A percentile compares a stretch with the other conserved stretches of the same genome.
Evolutionary conservation across 148 eudicot genomes (phyloP).

Genomic region (Cornus florida): DNA sequence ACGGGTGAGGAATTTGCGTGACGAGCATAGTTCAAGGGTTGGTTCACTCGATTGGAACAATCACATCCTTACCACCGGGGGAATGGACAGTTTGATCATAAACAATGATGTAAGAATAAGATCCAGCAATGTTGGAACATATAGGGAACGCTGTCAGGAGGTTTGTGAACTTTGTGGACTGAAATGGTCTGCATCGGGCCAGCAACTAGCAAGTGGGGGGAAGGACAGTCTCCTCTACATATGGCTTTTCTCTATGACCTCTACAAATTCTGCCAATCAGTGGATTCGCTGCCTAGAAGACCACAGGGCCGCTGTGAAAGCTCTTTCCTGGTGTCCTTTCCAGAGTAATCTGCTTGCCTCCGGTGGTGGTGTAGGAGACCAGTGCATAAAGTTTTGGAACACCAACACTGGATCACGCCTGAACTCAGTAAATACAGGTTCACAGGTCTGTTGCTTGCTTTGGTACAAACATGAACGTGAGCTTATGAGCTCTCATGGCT

Average conservation of each 20-base stretch:
- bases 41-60: slow-evolving; percentile 54
- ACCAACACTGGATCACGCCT: too few relatives aligned
- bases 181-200: slow-evolving; percentile 47
- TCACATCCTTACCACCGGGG: slow-evolving; percentile 7
- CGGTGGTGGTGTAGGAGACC: too few relatives aligned
- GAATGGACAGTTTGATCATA: slow-evolving; percentile 35
- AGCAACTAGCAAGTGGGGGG: slow-evolving; percentile 52
- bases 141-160: slow-evolving; percentile 42
- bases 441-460: too few relatives aligned
- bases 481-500: slow-evolving; percentile 40
- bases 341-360: too few relatives aligned
- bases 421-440: too few relatives aligned
- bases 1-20: slow-evolving; percentile 40
- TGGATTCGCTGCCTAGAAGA: slow-evolving; percentile 36
- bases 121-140: slow-evolving; percentile 29
- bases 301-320: slow-evolving; percentile 43
- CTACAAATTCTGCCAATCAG: slow-evolving; percentile 14
- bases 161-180: slow-evolving; percentile 47
- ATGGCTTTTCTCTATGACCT: slow-evolving; percentile 27
- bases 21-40: slow-evolving; percentile 31
- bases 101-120: slow-evolving; percentile 45
- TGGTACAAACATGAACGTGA: too few relatives aligned
- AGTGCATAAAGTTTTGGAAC: too few relatives aligned
- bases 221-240: slow-evolving; percentile 35
- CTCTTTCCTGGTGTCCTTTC: slow-evolving; percentile 51